Evolutionary conservation across 331 rosid genomes (phyloP).

Genomic region (Stylosanthes scabra): DNA sequence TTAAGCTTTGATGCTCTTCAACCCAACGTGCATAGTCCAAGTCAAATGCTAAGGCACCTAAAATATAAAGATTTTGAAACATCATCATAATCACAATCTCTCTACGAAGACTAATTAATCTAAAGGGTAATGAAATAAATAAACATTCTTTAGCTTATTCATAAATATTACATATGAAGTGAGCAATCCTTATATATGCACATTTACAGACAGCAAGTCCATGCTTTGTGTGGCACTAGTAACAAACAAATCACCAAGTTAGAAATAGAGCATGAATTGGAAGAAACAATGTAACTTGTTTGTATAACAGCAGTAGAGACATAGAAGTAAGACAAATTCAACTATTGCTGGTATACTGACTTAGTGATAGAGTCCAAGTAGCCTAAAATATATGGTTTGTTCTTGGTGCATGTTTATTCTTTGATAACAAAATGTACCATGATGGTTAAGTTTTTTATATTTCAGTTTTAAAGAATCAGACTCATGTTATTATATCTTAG

Average conservation of each 20-base stretch:
- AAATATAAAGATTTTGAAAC: background rate
- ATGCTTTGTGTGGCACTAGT: constrained; percentile 82
- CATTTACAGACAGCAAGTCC: constrained; percentile 69
- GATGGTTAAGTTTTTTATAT: no score
- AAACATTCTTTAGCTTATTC: no score
- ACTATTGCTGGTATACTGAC: background rate
- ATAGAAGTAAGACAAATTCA: constrained; percentile 31
- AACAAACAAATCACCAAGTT: constrained; percentile 44
- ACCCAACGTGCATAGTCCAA: constrained; percentile 80
- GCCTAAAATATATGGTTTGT: background rate
- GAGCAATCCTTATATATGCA: constrained; percentile 5
- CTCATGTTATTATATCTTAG: no score
- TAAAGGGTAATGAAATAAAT: no score
- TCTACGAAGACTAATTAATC: no score
- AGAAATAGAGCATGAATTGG: constrained; percentile 42
- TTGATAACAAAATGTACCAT: no score
- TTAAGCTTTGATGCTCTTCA: constrained; percentile 75
- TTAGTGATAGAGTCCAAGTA: constrained; percentile 6
- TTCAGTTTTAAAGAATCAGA: no score
- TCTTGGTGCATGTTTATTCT: no score
- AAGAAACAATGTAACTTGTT: background rate
- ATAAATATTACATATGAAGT: constrained; percentile 17
- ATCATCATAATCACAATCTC: no score
- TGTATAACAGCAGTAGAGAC: constrained; percentile 6
- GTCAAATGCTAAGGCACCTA: constrained; percentile 75